These are phyloP conservation scores for Colletotrichum musicola DNA, from an alignment of 2,329 filamentous ascomycete species.

Conservation along the genomic window DNA sequence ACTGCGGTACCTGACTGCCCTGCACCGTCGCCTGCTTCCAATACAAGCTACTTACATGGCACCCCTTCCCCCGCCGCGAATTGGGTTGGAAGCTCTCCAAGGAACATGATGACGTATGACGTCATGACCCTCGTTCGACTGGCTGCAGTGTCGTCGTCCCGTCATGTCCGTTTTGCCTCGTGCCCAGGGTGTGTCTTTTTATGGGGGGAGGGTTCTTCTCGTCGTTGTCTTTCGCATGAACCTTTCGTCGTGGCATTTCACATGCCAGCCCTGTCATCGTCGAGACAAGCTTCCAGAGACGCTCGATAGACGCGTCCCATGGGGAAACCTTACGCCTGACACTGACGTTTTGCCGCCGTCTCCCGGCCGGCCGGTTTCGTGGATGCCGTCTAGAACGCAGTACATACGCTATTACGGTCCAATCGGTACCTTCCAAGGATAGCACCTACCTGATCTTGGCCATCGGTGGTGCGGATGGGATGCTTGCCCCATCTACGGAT, in stretches of 20 bases:
- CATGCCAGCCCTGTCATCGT: conserved; percentile 21
- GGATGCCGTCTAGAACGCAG: not conserved
- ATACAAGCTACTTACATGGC: conserved; percentile 10
- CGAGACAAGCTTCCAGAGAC: conserved; percentile 21
- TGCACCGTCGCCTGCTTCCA: not conserved
- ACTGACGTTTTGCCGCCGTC: conserved; percentile 8
- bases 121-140: conserved; percentile 27
- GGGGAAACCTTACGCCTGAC: not conserved
- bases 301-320: conserved; percentile 8
- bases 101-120: conserved; percentile 30
- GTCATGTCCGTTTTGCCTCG: conserved; percentile 45
- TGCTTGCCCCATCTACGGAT: no score
- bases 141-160: conserved; percentile 39
- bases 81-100: conserved; percentile 34
- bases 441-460: no score
- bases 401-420: no score
- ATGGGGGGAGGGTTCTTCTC: not conserved
- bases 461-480: no score
- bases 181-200: not conserved
- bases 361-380: conserved; percentile 4
- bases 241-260: conserved; percentile 29
- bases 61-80: conserved; percentile 24
- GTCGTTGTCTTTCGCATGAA: conserved; percentile 16
- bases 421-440: not conserved
- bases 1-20: no score